Base-by-base conservation (phyloP, 805 yeast species). In the Teunomyces gatunensis region DNA sequence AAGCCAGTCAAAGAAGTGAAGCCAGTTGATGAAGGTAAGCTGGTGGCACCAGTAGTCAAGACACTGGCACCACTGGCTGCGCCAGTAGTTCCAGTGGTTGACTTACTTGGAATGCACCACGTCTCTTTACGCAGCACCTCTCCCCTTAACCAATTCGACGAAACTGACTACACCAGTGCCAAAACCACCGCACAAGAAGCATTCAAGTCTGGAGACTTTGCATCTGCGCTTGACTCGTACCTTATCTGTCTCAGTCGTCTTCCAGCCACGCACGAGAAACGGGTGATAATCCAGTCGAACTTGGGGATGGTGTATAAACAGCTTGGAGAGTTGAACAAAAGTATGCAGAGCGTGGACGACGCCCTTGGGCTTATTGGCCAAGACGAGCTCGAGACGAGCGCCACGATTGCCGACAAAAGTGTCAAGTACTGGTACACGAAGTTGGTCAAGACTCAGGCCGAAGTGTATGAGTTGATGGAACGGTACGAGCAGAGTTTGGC, bases 201-300 rank as follows among this genome's bases (percentile, higher is more conserved):
- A 1, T 94, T 83, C 69, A 79, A 80, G 47, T 77, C 81, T n/a
- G 99, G 99, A 15, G 92, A 94, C 62, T 94, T 85, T 61, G 63
- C 81, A 3, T 60, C 69, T 4, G 91, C 99, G 0, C 69, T 80
- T 11, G 75, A 69, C 25, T 73, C 75, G 46, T 94, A 87, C 60
- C 73, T 79, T 28, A 69, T 77, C 35, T 70, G 81, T 42, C 56
- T 75, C 23, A 49, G 56, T 11, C 58, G 80, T 3, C 68, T 90
- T 2, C 95, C 96, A 0, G 54, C 59, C 1, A 69, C 70, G 7
- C 96, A 92, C 63, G 76, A 83, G 27, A 72, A 84, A 33, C 74
- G 85, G 13, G 77, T 91, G 2, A 71, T 91, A 17, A 79, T 89
- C 2, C 74, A 75, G 43, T 87, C 97, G 0, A 94, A 94, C 63